phyloP scores from a whole-genome alignment of 2,329 filamentous ascomycete genomes.

The Akanthomyces uredinophilus region DNA sequence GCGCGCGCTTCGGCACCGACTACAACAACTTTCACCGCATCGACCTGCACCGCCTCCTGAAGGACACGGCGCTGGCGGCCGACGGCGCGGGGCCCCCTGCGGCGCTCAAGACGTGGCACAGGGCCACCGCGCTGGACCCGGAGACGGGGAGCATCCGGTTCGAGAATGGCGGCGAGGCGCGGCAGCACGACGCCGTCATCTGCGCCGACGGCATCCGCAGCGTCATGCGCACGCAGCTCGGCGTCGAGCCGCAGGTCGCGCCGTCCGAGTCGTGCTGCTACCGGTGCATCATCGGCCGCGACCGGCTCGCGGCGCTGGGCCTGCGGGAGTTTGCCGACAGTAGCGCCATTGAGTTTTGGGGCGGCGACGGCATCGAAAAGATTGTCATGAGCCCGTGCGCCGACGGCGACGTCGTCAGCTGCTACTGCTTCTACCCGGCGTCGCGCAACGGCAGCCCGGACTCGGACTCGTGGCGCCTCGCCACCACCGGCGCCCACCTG shows the following conservation, averaged over 20 bases:
- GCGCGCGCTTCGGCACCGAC: slow-evolving; percentile 53
- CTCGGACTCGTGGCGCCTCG: slow-evolving; percentile 50
- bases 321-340: slow-evolving; percentile 53
- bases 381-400: slow-evolving; percentile 64
- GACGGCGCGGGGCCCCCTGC: slow-evolving; percentile 45
- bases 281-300: slow-evolving; percentile 54
- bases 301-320: slow-evolving; percentile 47
- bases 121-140: slow-evolving; percentile 44
- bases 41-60: slow-evolving; percentile 58
- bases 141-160: slow-evolving; percentile 44
- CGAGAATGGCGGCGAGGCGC: slow-evolving; percentile 39
- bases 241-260: slow-evolving; percentile 47
- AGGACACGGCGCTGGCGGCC: slow-evolving; percentile 46
- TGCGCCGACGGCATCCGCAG: slow-evolving; percentile 61
- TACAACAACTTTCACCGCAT: slow-evolving; percentile 63
- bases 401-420: slow-evolving; percentile 52
- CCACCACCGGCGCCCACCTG: slow-evolving; percentile 47
- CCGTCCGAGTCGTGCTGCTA: slow-evolving; percentile 53
- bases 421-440: slow-evolving; percentile 62
- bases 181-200: slow-evolving; percentile 50
- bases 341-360: slow-evolving; percentile 60
- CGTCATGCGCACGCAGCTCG: slow-evolving; percentile 49
- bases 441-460: slow-evolving; percentile 45
- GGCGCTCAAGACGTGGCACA: slow-evolving; percentile 48
- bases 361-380: slow-evolving; percentile 56